Base-by-base conservation (phyloP, 1,139 yeast species). In the Pichia sp. region DNA sequence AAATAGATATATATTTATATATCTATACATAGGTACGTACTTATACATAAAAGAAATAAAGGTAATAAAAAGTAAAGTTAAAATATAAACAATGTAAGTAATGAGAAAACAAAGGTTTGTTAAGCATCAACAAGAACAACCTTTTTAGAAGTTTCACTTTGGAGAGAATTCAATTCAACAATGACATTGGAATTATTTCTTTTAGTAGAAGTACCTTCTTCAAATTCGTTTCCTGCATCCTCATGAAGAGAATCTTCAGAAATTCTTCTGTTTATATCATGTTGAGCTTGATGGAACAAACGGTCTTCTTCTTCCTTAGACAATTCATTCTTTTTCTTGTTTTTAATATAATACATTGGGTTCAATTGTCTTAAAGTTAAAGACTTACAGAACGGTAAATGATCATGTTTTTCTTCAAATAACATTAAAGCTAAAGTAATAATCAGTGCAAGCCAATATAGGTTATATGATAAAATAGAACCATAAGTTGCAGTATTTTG, bases 401-500 rank as follows among this genome's bases (percentile, higher is more conserved):
- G 83, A 19, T 81, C 78, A 33, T 62, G 62, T 58, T 67, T 80
- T 68, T 86, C 95, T 67, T 82, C 89, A 63, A 56, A 83, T 52
- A 75, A 66, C 84, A 85, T 76, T 53, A 80, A 61, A 10, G 57
- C 47, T 37, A 87, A 63, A 34, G 69, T 66, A 16, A 64, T 54
- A 47, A 85, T 78, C 43, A 87, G 61, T 13, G 65, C 63, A 29
- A 81, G 49, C 96, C 96, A 88, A 67, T 87, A 88, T 30, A 84
- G 52, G 65, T 85, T 85, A 68, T 88, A 88, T 33, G 88, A 74
- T 33, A 86, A 66, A 47, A 88, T 86, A 2, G 94, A 83, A 38
- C 95, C 94, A 56, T 85, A 76, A 47, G 95, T 87, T 41, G 96
- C 96, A 42, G 88, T 72, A 64, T 86, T 86, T 66, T 85, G 94